Conservation (phyloP, 176 grass and related monocot genomes). For the Aegilops umbellulata region DNA sequence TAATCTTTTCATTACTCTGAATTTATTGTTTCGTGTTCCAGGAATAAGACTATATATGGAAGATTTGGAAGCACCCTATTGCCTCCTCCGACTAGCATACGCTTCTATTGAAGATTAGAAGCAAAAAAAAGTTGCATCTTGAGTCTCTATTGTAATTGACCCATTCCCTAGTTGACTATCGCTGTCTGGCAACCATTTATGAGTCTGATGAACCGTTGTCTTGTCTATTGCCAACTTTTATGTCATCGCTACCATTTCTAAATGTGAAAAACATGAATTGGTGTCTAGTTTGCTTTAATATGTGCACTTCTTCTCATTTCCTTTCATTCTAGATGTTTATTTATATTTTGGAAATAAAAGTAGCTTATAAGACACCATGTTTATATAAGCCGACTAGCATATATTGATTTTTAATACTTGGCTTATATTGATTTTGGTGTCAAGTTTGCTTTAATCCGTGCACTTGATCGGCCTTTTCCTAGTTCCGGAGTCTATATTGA, state of each 20-base stretch:
- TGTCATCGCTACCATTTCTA: not conserved
- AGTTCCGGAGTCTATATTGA: not conserved
- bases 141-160: conserved; percentile 18
- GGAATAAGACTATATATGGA: conserved; percentile 37
- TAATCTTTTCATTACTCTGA: not conserved
- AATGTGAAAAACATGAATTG: not conserved
- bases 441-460: too few relatives aligned
- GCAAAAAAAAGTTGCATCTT: conserved; percentile 44
- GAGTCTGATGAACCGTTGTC: not conserved
- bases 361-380: not conserved
- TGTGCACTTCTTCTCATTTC: not conserved
- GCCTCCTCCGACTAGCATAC: conserved; percentile 32
- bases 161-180: conserved; percentile 1
- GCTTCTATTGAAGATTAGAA: conserved; percentile 32
- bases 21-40: conserved; percentile 3
- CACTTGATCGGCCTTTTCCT: not conserved
- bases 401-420: too few relatives aligned
- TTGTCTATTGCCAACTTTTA: not conserved
- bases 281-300: not conserved
- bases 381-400: too few relatives aligned
- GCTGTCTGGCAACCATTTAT: conserved; percentile 3
- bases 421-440: too few relatives aligned
- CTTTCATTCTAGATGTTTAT: not conserved
- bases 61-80: conserved; percentile 33
- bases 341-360: not conserved